A percentile compares a stretch with the other conserved stretches of the same genome.
phyloP scores from a whole-genome alignment of 352 stramenopile genomes.

The Phytophthora macrochlamydospora region DNA sequence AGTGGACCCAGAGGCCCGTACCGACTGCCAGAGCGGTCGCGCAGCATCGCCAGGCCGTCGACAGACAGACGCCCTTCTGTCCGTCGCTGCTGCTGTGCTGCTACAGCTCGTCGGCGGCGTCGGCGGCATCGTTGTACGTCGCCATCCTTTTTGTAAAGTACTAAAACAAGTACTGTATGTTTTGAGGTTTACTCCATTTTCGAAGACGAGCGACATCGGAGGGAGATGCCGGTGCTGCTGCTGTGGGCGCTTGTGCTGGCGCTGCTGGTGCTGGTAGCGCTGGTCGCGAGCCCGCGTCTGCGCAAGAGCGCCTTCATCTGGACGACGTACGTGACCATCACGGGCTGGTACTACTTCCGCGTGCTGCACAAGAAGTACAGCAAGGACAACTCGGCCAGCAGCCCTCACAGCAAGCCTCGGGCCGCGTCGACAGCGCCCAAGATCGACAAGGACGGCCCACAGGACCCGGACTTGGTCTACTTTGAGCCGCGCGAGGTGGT shows the following conservation, averaged over 20 bases:
- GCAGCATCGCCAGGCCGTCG: constrained; percentile 1
- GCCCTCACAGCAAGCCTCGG: constrained; percentile 9
- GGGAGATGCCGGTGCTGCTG: constrained; percentile 9
- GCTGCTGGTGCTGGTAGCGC: constrained; percentile 40
- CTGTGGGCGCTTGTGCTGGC: constrained; percentile 44
- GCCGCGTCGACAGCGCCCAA: constrained; percentile 7
- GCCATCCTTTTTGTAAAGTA: too few species aligned
- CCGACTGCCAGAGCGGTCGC: constrained; percentile 9
- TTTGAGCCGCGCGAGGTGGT: constrained; percentile 52
- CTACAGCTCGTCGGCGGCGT: constrained; percentile 21
- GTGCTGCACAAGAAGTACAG: constrained; percentile 69
- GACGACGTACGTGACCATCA: constrained; percentile 81
- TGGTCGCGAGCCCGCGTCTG: constrained; percentile 51
- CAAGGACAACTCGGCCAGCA: constrained; percentile 26
- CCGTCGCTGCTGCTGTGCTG: constrained; percentile 17
- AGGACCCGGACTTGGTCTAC: constrained; percentile 47
- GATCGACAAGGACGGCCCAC: not conserved
- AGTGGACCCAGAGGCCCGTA: constrained; percentile 45
- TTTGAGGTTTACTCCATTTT: not conserved
- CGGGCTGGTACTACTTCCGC: constrained; percentile 85
- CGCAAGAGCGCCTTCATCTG: constrained; percentile 74
- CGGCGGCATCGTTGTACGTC: constrained; percentile 3
- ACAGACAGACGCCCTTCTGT: constrained; percentile 4
- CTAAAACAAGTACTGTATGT: too few species aligned
- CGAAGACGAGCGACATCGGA: not conserved